Evolutionary conservation across 2,329 filamentous ascomycete genomes (phyloP), one percentile per base, ranked within the genome.

Genomic region (Amesomyces nigricolor): DNA sequence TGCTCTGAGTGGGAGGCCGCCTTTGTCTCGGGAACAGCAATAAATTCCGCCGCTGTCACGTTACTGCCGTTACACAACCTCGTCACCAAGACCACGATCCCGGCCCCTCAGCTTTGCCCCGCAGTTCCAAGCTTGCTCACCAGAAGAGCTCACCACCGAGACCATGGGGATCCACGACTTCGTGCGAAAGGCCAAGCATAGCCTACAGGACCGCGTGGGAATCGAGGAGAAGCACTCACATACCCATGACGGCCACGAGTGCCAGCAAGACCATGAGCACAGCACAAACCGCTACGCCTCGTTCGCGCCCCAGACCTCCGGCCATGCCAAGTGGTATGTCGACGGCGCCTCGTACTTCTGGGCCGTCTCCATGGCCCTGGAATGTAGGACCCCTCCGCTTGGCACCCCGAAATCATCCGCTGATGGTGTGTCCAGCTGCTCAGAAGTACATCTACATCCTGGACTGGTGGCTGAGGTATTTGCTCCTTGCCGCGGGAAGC

Each of bases 261-360:
- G 74, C 61, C 70, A 72, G 51, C 65, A 73, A 35, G 63, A 72
- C 30, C 74, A 78, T 47, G 64, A 72, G 51, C 73, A 77, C 60
- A 71, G 70, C 26, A 68, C 71, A 26, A 77, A 86, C 62, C 78
- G 82, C 47, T 85, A 77, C 66, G 74, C 79, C 57, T 85, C 82
- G 57, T 95, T 95, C 73, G 87, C 88, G 1, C 83, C 88, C 1
- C 80, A 85, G 65, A 80, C 87, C 17, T 79, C 81, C 32, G 86
- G 87, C 54, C 86, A 90, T 66, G 83, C 82, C 59, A 95, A 95
- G 75, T 95, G 90, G 89, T 91, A 87, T 70, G 88, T 94, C 16
- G 89, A 94, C 67, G 89, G 87, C 6, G 89, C 86, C 67, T 83
- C 83, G 8, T 94, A 95, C 68, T 91, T 95, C 74, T 91, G 85